Evolutionary conservation across 768 basidiomycete genomes (phyloP), one percentile per base, ranked within the genome.

Genomic region (Phylloporus rhodoxanthus): DNA sequence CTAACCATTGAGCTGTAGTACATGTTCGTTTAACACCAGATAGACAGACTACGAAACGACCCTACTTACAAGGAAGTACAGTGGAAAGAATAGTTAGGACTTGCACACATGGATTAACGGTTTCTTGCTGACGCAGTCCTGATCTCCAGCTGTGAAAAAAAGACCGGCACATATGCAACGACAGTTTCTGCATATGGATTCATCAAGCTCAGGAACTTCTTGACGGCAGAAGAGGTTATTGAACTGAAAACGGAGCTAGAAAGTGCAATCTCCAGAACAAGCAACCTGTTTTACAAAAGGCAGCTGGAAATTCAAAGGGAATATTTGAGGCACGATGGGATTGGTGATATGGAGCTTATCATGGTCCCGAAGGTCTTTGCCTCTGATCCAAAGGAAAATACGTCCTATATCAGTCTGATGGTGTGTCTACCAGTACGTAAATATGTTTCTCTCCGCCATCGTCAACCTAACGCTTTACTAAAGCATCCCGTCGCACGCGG

Each of bases 401-500:
- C 44, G 20, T 56, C 50, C 23, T 58, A 58, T 33, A 20, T 58
- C 25, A 57, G 32, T 28, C 11, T 58, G 15, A 0, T 52, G 30
- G 45, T 49, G n/a, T 46, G 20, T 14, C 2, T 60, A 7, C 47
- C 54, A 8, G 57, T 58, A 38, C 8, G 58, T 49, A 9, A 47
- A 34, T 14, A 32, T 23, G 1, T 25, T 43, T 21, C 4, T 28
- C 1, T 13, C 17, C 20, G 33, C 13, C 29, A 17, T 7, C 7
- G 39, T 32, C 17, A 25, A 46, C 25, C 34, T 8, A 11, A 4
- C 40, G 4, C 21, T n/a, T 28, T 34, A 2, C 1, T 28, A 28
- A 34, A 58, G 57, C 57, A 58, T 47, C 54, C 57, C 4, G 47
- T 58, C 38, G 49, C 57, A 14, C 57, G 57, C 10, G 54, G 57